Evolutionary conservation across 495 filamentous ascomycete species (phyloP).

Genomic region (Penicillium chermesinum): DNA sequence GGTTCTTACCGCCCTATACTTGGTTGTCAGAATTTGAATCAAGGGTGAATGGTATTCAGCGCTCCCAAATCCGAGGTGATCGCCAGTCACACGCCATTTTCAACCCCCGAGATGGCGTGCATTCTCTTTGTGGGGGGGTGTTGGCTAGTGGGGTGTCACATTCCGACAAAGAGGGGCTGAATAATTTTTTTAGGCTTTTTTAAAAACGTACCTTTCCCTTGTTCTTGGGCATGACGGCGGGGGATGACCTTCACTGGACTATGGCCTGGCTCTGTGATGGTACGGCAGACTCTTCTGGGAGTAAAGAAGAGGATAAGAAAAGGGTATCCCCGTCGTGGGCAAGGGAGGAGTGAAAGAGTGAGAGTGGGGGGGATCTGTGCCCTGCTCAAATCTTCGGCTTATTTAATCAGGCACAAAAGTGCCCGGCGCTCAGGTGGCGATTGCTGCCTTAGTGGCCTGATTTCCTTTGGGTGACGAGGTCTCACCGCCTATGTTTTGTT

Average conservation of each 20-base stretch:
- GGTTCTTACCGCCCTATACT: constrained; percentile 93
- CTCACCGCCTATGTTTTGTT: not conserved
- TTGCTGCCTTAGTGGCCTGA: not conserved
- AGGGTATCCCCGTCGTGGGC: constrained; percentile 12
- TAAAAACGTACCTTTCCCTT: constrained; percentile 89
- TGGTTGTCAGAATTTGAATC: constrained; percentile 18
- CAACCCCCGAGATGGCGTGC: not conserved
- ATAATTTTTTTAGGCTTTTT: too few species aligned
- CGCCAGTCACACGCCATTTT: not conserved
- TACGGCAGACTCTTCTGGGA: constrained; percentile 8
- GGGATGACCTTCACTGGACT: constrained; percentile 24
- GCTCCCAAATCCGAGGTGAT: not conserved
- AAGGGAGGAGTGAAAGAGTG: constrained; percentile 15
- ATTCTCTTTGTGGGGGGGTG: not conserved
- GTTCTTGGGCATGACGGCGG: constrained; percentile 85
- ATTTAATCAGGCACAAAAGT: constrained; percentile 33
- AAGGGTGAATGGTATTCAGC: not conserved
- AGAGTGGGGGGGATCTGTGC: constrained; percentile 19
- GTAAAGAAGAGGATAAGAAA: constrained; percentile 6
- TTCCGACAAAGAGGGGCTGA: constrained; percentile 27
- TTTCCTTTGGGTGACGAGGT: constrained; percentile 3
- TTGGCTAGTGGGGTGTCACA: constrained; percentile 20
- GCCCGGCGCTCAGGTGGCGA: too few species aligned
- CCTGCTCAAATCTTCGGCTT: constrained; percentile 22
- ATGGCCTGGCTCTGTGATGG: constrained; percentile 18